Base-by-base conservation (phyloP, 176 grass and related monocot genomes). In the Juncus inflexus region DNA sequence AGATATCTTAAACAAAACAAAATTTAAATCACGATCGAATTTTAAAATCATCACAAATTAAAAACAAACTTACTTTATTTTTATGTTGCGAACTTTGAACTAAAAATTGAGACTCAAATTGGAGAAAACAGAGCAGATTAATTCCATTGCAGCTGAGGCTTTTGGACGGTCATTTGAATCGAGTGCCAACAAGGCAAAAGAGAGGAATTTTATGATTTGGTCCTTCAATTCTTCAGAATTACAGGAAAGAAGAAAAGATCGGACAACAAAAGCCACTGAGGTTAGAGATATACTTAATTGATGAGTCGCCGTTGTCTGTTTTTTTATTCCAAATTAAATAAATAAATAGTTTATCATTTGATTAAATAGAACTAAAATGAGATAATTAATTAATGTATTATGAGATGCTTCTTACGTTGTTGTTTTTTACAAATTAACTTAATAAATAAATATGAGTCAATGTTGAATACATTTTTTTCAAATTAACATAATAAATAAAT, bases 131-230 rank as follows among this genome's bases (percentile, higher is more conserved):
- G 92, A 91, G 63, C 87, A 82, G 74, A 96, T 91, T 72, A 96
- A 83, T 55, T 91, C 79, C 84, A 96, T 91, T 2, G 92, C 85
- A 62, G 87, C 81, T 68, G 86, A 66, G 65, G 92, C 91, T 73
- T 96, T 96, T 42, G 92, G 92, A 64, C 87, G 92, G 74, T 96
- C 92, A 42, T 96, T 96, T 35, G 92, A 87, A 96, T 96, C 91
- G 82, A 96, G 81, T 58, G 87, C 87, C 70, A 91, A 81, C 62
- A 96, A 83, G 61, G 92, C 92, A 81, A 91, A 87, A 62, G 92
- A 91, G 52, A 96, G 87, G 45, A 71, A 88, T 61, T 72, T 76
- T 56, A 81, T 53, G 37, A 89, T 86, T 66, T 88, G 79, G 74
- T 86, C 79, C 69, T 60, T 70, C 15, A 74, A 83, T 77, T 67